Base-by-base conservation (phyloP, 1,284 basidiomycete species). In the Coniferiporia sulphurascens region DNA sequence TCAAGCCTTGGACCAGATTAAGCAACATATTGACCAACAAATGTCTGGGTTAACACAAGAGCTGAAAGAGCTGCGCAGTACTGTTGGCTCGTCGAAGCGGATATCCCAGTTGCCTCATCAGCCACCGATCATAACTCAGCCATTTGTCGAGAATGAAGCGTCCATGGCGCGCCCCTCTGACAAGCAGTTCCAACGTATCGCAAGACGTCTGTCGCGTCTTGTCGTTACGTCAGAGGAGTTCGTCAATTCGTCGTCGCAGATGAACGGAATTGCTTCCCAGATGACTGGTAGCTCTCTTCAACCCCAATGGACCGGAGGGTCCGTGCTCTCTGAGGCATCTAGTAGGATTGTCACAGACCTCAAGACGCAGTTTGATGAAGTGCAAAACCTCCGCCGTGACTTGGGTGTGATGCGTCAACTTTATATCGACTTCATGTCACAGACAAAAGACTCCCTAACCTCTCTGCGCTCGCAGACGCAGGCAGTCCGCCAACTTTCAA, bases 1-100 rank as follows among this genome's bases (percentile, higher is more conserved):
- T 61, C n/a, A 67, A 97, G 94, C 94, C 12, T 85, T 99, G 56
- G 96, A 98, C 73, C 96, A 99, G 73, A 96, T 99, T 71, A 98
- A 97, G 72, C 94, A 97, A 69, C 96, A 99, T 69, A 95, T 99
- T 64, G 96, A 98, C 70, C 70, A 86, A 3, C 93, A 95, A 64
- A 92, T 99, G 60, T 86, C 88, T 0, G 77, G 78, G 1, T 78
- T 99, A n/a, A 85, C 92, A 13, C 86, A 91, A 65, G 96, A 98
- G 65, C 83, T 99, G 70, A 94, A 95, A 65, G 96, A 98, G 58
- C 81, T 99, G 62, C 91, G 88, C 67, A 76, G 80, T 4, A 79
- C 82, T 13, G 82, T 95, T 55, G 71, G 71, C 34, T 68, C 76
- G 50, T 72, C 72, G 74, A 59, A 79, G 62, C 67, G 81, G 67